phyloP scores from a whole-genome alignment of 2,329 filamentous ascomycete genomes.

The Epichloe brachyelytri region DNA sequence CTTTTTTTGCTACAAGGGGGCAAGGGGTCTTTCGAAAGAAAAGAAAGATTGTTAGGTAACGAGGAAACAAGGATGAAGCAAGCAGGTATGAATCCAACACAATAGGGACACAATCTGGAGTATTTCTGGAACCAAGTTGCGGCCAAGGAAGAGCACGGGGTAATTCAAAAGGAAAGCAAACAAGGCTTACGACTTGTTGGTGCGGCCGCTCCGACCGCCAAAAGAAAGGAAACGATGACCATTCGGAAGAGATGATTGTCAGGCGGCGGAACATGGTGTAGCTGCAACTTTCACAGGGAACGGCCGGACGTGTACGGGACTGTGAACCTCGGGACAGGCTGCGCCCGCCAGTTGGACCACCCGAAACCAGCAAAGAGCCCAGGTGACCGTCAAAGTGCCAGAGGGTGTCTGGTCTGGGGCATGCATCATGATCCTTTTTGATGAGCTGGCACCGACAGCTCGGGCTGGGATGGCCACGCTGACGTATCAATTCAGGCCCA shows the following conservation, averaged over 20 bases:
- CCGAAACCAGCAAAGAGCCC: background rate
- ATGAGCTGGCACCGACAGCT: conserved; percentile 6
- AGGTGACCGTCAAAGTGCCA: conserved; percentile 3
- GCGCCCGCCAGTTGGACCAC: background rate
- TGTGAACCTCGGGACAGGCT: background rate
- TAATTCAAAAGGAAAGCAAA: background rate
- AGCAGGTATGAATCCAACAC: too few species aligned
- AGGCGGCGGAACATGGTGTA: too few species aligned
- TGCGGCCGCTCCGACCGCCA: background rate
- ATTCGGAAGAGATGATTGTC: too few species aligned
- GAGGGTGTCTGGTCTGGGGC: background rate
- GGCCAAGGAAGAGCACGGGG: background rate
- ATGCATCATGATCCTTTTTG: background rate
- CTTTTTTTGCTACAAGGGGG: too few species aligned
- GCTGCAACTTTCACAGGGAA: too few species aligned
- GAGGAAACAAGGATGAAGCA: too few species aligned
- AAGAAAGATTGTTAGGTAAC: too few species aligned
- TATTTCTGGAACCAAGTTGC: background rate
- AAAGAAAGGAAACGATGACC: background rate
- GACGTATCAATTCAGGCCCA: background rate
- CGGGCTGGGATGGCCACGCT: conserved; percentile 2
- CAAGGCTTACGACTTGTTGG: background rate
- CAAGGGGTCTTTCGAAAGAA: too few species aligned
- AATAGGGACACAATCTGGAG: background rate
- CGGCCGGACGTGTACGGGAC: too few species aligned